Conservation (phyloP, 768 basidiomycete species). For the Pleurotus djamor region DNA sequence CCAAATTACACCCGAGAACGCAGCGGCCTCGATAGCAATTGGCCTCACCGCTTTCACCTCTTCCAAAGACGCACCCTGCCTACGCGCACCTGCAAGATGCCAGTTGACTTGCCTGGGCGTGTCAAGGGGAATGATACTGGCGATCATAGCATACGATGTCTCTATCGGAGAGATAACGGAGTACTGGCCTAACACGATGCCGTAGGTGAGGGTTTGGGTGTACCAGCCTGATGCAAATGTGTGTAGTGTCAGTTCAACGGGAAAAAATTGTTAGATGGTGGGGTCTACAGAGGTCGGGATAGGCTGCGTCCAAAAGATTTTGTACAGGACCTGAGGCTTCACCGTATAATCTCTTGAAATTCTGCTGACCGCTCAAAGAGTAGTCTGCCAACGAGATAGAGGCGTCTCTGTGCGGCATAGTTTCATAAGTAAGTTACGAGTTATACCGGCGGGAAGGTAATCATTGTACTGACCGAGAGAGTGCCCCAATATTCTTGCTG, state of each 20-base stretch:
- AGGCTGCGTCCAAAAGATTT: slow-evolving; percentile 37
- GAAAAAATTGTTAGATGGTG: slow-evolving; percentile 11
- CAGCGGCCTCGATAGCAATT: slow-evolving; percentile 51
- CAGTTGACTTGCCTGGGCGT: slow-evolving; percentile 61
- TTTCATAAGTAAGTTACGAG: too few species aligned
- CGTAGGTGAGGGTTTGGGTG: slow-evolving; percentile 54
- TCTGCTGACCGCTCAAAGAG: slow-evolving; percentile 34
- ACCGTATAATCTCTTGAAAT: slow-evolving; percentile 53
- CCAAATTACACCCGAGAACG: slow-evolving; percentile 38
- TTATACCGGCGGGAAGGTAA: too few species aligned
- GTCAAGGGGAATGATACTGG: slow-evolving; percentile 59
- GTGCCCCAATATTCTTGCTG: slow-evolving; percentile 30
- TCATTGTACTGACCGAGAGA: background rate
- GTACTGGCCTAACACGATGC: slow-evolving; percentile 48
- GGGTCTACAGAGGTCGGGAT: slow-evolving; percentile 63
- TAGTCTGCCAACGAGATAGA: slow-evolving; percentile 39
- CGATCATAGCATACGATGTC: slow-evolving; percentile 58
- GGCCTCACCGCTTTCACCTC: slow-evolving; percentile 51
- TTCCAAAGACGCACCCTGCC: slow-evolving; percentile 51
- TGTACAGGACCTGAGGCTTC: slow-evolving; percentile 48
- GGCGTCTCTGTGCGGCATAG: slow-evolving; percentile 37
- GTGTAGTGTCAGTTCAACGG: background rate
- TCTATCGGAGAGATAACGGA: slow-evolving; percentile 47
- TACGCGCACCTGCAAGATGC: slow-evolving; percentile 57
- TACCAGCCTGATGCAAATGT: too few species aligned